These are phyloP conservation scores for Starmerella riodocensis DNA, from an alignment of 805 yeast genomes.

Conservation along the genomic window DNA sequence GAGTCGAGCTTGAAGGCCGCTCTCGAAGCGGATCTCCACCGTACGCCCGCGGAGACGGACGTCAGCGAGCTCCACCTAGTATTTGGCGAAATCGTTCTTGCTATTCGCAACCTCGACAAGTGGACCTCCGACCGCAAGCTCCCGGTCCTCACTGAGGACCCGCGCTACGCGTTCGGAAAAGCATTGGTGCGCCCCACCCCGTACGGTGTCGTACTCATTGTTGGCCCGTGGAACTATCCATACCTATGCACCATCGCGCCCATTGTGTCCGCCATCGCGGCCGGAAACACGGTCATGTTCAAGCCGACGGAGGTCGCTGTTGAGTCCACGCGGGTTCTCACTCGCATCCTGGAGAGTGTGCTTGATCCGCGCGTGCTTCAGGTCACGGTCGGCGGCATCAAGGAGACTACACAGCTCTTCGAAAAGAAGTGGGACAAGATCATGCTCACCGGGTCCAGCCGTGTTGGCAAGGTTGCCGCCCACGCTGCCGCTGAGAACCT, in stretches of 20 bases:
- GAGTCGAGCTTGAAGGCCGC: conserved; percentile 44
- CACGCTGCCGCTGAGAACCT: conserved; percentile 70
- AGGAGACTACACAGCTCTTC: conserved; percentile 48
- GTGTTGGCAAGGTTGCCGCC: conserved; percentile 66
- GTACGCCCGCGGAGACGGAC: conserved; percentile 49
- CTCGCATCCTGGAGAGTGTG: conserved; percentile 40
- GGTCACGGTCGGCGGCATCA: conserved; percentile 60
- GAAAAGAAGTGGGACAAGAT: conserved; percentile 65
- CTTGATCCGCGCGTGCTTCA: conserved; percentile 45
- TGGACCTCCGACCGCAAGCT: conserved; percentile 45
- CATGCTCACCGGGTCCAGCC: conserved; percentile 68
- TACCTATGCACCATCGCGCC: conserved; percentile 50
- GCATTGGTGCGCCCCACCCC: conserved; percentile 25
- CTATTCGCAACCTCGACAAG: conserved; percentile 44
- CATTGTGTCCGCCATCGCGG: conserved; percentile 66
- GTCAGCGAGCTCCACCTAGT: conserved; percentile 42
- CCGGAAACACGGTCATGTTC: conserved; percentile 67
- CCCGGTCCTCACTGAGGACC: conserved; percentile 19
- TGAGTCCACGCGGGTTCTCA: conserved; percentile 40
- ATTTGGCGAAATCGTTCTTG: conserved; percentile 42
- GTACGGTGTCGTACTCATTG: conserved; percentile 55
- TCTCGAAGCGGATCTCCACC: conserved; percentile 51
- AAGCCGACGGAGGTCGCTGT: conserved; percentile 71
- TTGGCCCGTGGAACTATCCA: conserved; percentile 77
- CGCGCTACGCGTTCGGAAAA: conserved; percentile 17